phyloP scores from a whole-genome alignment of 257 asterid species.

The Prunella vulgaris region DNA sequence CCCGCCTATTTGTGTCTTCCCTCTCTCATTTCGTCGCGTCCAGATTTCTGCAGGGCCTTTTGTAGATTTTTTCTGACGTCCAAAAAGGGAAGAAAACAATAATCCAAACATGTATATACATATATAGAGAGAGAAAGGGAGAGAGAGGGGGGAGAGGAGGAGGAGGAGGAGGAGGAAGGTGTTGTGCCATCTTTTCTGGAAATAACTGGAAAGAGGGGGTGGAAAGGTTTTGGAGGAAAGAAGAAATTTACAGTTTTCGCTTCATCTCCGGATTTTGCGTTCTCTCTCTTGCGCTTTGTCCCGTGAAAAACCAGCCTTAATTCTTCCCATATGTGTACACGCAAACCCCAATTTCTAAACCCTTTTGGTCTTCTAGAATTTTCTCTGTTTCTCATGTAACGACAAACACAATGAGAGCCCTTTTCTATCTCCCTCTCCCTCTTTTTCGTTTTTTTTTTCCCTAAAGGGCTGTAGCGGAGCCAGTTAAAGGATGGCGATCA shows the following conservation, averaged over 20 bases:
- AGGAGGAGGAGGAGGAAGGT: not conserved
- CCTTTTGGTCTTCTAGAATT: slow-evolving; percentile 16
- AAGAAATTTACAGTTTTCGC: slow-evolving; percentile 23
- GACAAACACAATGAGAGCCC: slow-evolving; percentile 10
- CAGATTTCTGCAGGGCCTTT: slow-evolving; percentile 25
- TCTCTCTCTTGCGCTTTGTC: slow-evolving; percentile 14
- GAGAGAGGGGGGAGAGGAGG: not conserved
- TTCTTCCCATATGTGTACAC: slow-evolving; percentile 15
- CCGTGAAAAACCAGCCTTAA: slow-evolving; percentile 11
- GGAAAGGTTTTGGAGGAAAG: slow-evolving; percentile 20
- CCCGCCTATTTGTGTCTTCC: slow-evolving; percentile 19
- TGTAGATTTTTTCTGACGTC: slow-evolving; percentile 19
- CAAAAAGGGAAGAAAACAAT: slow-evolving; percentile 8
- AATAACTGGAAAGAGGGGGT: slow-evolving; percentile 29
- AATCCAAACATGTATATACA: not conserved
- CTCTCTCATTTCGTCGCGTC: slow-evolving; percentile 26
- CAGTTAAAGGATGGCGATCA: not conserved
- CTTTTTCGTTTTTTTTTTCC: not conserved
- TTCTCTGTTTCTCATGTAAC: slow-evolving; percentile 14
- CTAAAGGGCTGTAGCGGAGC: slow-evolving; percentile 5
- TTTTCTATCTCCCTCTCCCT: not conserved
- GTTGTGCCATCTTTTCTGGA: slow-evolving; percentile 33
- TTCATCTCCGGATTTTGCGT: slow-evolving; percentile 22
- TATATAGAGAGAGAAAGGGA: not conserved
- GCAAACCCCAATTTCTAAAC: slow-evolving; percentile 37